Percentiles rank a stretch among this genome's conserved stretches.
These are phyloP conservation scores for Teunomyces kruisii DNA, from an alignment of 805 yeast genomes.

Conservation along the genomic window DNA sequence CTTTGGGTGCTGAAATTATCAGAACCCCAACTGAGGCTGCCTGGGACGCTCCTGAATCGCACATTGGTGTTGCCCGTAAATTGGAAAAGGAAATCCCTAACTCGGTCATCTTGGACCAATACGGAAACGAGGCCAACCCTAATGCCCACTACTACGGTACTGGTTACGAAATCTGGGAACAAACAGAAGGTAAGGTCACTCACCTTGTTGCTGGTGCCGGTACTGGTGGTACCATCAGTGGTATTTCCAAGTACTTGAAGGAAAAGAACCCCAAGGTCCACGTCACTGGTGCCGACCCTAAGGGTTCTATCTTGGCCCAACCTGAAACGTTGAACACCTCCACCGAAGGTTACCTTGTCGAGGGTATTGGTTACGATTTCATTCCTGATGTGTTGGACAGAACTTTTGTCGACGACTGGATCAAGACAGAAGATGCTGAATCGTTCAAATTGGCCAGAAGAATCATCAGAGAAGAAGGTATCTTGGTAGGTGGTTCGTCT, in stretches of 20 bases:
- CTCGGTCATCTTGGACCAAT: slow-evolving; percentile 82
- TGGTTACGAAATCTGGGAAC: slow-evolving; percentile 83
- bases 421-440: slow-evolving; percentile 81
- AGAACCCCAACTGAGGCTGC: slow-evolving; percentile 93
- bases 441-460: slow-evolving; percentile 80
- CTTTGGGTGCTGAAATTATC: slow-evolving; percentile 86
- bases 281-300: slow-evolving; percentile 82
- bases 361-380: slow-evolving; percentile 90
- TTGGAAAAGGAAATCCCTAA: slow-evolving; percentile 82
- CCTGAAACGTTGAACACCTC: slow-evolving; percentile 70
- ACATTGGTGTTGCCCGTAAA: slow-evolving; percentile 82
- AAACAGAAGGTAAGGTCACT: slow-evolving; percentile 66
- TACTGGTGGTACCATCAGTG: slow-evolving; percentile 96
- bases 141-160: slow-evolving; percentile 82
- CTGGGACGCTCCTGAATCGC: slow-evolving; percentile 89
- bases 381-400: slow-evolving; percentile 79
- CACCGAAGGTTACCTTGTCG: slow-evolving; percentile 68
- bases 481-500: slow-evolving; percentile 86
- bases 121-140: slow-evolving; percentile 76
- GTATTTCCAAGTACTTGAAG: slow-evolving; percentile 77
- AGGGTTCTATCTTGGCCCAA: slow-evolving; percentile 79
- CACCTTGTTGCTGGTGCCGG: slow-evolving; percentile 91
- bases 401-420: slow-evolving; percentile 68
- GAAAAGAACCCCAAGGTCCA: slow-evolving; percentile 61
- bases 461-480: slow-evolving; percentile 80